phyloP scores from a whole-genome alignment of 805 yeast genomes.

The Tetrapisispora iriomotensis region DNA sequence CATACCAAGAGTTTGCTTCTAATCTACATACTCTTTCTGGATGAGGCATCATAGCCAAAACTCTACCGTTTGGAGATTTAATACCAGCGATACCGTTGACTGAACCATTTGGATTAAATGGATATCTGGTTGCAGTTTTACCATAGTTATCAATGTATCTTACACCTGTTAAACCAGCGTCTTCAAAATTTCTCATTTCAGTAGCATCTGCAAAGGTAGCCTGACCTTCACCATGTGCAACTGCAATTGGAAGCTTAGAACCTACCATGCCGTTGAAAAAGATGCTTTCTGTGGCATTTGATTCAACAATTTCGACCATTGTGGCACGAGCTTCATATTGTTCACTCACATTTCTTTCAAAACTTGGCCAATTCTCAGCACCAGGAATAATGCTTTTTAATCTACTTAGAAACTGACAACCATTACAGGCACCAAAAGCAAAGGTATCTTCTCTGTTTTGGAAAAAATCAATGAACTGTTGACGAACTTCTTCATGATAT shows the following conservation, averaged over 20 bases:
- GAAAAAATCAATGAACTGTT: conserved; percentile 73
- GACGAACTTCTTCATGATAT: conserved; percentile 66
- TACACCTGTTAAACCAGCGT: conserved; percentile 50
- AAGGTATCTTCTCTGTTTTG: conserved; percentile 82
- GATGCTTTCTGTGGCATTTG: conserved; percentile 40
- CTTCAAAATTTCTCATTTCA: conserved; percentile 40
- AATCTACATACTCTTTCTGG: conserved; percentile 90
- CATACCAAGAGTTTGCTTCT: conserved; percentile 89
- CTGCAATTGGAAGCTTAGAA: conserved; percentile 91
- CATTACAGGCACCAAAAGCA: conserved; percentile 97
- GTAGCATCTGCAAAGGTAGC: conserved; percentile 53
- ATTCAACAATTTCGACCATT: conserved; percentile 70
- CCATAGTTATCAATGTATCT: conserved; percentile 91
- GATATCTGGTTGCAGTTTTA: conserved; percentile 68
- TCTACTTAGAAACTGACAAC: conserved; percentile 91
- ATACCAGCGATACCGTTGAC: conserved; percentile 91
- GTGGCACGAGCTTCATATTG: conserved; percentile 94
- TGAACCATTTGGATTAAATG: conserved; percentile 95
- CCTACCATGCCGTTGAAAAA: conserved; percentile 88
- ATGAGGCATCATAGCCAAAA: conserved; percentile 97
- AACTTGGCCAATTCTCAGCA: conserved; percentile 83
- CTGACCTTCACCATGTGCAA: conserved; percentile 97
- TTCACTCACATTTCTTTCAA: conserved; percentile 83
- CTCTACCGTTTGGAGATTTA: conserved; percentile 84
- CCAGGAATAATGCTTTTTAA: conserved; percentile 81